phyloP scores from a whole-genome alignment of 352 stramenopile genomes.

The Phytophthora sansomeana region DNA sequence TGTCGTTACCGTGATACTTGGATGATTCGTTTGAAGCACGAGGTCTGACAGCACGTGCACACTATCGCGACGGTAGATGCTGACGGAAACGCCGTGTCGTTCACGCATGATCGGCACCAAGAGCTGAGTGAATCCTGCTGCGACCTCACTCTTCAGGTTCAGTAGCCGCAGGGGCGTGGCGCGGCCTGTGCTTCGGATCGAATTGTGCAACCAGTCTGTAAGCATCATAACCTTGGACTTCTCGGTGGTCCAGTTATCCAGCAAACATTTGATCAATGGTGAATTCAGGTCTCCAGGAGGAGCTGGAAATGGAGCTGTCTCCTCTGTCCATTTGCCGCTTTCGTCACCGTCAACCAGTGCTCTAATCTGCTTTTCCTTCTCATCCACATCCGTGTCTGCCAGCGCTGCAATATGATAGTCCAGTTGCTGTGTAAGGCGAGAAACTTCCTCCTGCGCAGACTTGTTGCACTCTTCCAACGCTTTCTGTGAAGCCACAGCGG shows the following conservation, averaged over 20 bases:
- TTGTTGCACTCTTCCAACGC: slow-evolving; percentile 66
- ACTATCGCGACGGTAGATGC: slow-evolving; percentile 65
- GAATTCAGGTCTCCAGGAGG: slow-evolving; percentile 73
- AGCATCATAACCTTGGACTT: no score
- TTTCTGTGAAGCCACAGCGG: slow-evolving; percentile 69
- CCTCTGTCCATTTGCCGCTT: slow-evolving; percentile 55
- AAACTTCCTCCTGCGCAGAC: slow-evolving; percentile 59
- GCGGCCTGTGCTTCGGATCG: no score
- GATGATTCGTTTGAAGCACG: slow-evolving; percentile 61
- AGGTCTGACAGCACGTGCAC: slow-evolving; percentile 70
- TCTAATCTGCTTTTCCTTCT: slow-evolving; percentile 31
- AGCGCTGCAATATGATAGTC: slow-evolving; percentile 52
- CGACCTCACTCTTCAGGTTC: no score
- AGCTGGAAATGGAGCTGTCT: slow-evolving; percentile 60
- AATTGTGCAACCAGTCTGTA: no score
- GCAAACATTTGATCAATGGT: slow-evolving; percentile 66
- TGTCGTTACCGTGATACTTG: slow-evolving; percentile 36
- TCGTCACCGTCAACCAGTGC: slow-evolving; percentile 36
- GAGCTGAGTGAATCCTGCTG: slow-evolving; percentile 69
- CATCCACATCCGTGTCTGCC: slow-evolving; percentile 21
- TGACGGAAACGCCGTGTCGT: slow-evolving; percentile 66
- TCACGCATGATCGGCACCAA: slow-evolving; percentile 77
- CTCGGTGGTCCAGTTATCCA: no score
- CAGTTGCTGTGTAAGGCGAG: slow-evolving; percentile 53
- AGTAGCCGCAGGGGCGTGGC: no score